Conservation (phyloP, 2,329 filamentous ascomycete species). For the Fonsecaea erecta region DNA sequence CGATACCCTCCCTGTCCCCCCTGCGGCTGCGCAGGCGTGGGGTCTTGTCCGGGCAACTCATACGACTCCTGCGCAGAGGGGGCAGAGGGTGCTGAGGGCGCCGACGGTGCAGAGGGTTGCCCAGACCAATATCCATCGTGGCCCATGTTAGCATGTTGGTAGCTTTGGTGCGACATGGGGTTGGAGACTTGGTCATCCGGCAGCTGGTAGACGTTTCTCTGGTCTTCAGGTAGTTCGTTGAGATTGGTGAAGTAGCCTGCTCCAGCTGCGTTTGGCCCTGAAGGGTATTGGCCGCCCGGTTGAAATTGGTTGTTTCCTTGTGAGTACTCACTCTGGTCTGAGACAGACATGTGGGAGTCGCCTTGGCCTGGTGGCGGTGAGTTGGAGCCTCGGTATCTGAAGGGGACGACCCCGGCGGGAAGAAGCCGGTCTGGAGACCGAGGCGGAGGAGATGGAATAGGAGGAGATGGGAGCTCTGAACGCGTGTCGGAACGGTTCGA, state of each 20-base stretch:
- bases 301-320: constrained; percentile 13
- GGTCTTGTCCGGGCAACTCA: constrained; percentile 25
- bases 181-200: constrained; percentile 14
- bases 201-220: background rate
- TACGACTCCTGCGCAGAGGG: constrained; percentile 24
- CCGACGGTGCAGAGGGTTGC: constrained; percentile 8
- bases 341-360: constrained; percentile 28
- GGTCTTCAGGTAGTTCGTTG: constrained; percentile 24
- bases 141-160: constrained; percentile 21
- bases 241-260: constrained; percentile 20
- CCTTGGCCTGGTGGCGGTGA: constrained; percentile 22
- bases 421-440: constrained; percentile 31
- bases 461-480: constrained; percentile 33
- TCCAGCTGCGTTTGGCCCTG: background rate
- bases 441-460: constrained; percentile 28
- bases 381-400: constrained; percentile 19
- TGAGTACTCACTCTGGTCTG: constrained; percentile 33
- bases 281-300: constrained; percentile 10
- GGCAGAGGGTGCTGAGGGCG: constrained; percentile 1
- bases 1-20: constrained; percentile 20
- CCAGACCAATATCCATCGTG: constrained; percentile 17
- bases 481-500: constrained; percentile 32
- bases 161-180: constrained; percentile 15
- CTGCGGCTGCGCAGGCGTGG: constrained; percentile 9
- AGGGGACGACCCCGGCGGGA: constrained; percentile 17